A percentile compares a stretch with the other conserved stretches of the same genome.
These are phyloP conservation scores for Fusarium oligoseptatum DNA, from an alignment of 2,329 filamentous ascomycete genomes.

Conservation along the genomic window DNA sequence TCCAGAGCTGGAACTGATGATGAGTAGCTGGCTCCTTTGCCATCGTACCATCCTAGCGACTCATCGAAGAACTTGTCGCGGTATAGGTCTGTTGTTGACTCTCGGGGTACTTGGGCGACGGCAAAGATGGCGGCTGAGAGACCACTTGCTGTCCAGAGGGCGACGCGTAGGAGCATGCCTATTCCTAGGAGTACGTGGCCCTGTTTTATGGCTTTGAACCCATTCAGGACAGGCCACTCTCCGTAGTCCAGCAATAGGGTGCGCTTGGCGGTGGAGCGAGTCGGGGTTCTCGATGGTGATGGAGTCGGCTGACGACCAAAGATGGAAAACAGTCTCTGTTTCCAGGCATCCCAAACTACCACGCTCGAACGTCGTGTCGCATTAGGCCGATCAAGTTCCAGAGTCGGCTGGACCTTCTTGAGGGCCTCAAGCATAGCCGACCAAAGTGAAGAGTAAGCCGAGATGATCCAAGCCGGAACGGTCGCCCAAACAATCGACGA, in stretches of 20 bases:
- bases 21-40: not conserved
- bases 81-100: not conserved
- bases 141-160: conserved; percentile 2
- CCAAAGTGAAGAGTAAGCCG: not conserved
- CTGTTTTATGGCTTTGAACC: not conserved
- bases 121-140: not conserved
- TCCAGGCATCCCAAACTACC: not conserved
- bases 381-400: not conserved
- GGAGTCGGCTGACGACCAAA: not conserved
- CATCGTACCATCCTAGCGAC: not conserved
- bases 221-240: not conserved
- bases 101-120: not conserved
- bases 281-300: not conserved
- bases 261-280: not conserved
- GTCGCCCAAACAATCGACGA: conserved; percentile 1
- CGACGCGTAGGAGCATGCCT: not conserved
- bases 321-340: not conserved
- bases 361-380: not conserved
- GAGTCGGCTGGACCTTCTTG: not conserved
- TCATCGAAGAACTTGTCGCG: not conserved
- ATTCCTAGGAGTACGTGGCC: not conserved
- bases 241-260: not conserved
- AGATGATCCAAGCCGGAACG: not conserved
- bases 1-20: not conserved
- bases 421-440: not conserved